Conservation (phyloP, 129 eudicot species). For the Logfia minima region DNA sequence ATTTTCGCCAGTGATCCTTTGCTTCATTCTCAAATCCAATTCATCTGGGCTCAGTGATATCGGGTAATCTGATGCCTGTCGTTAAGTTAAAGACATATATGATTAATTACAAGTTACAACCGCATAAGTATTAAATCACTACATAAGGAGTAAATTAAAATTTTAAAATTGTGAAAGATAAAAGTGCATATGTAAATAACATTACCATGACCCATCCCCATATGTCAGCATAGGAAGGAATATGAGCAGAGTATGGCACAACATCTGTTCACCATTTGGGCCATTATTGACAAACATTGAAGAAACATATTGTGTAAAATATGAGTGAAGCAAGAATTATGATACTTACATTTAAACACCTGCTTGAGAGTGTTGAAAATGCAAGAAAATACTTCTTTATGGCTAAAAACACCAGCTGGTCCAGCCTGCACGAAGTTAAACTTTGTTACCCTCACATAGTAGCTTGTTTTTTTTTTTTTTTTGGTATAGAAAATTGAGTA, state of each 20-base stretch:
- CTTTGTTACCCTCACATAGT: neutral
- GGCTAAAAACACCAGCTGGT: conserved; percentile 90
- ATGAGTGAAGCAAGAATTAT: neutral
- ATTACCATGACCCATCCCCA: conserved; percentile 99
- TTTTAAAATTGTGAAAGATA: no score
- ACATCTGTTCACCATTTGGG: conserved; percentile 58
- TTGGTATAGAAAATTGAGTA: neutral
- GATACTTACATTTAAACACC: conserved; percentile 83
- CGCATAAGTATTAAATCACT: neutral
- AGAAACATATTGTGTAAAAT: neutral
- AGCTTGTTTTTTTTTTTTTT: neutral
- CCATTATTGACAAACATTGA: conserved; percentile 8
- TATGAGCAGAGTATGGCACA: conserved; percentile 86
- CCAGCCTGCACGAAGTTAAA: conserved; percentile 59
- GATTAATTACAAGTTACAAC: neutral
- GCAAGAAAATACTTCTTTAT: conserved; percentile 95
- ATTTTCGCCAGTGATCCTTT: conserved; percentile 70
- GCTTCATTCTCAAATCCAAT: conserved; percentile 80
- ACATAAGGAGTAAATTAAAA: no score
- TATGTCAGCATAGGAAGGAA: conserved; percentile 96
- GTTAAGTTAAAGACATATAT: conserved; percentile 17
- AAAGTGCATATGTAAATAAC: neutral
- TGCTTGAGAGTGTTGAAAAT: conserved; percentile 90
- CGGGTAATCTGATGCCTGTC: conserved; percentile 83
- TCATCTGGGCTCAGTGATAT: conserved; percentile 62